Percentiles rank a stretch among this genome's conserved stretches.
These are phyloP conservation scores for Protomyces lactucae-debilis DNA, from an alignment of 1,139 yeast species.

Conservation along the genomic window DNA sequence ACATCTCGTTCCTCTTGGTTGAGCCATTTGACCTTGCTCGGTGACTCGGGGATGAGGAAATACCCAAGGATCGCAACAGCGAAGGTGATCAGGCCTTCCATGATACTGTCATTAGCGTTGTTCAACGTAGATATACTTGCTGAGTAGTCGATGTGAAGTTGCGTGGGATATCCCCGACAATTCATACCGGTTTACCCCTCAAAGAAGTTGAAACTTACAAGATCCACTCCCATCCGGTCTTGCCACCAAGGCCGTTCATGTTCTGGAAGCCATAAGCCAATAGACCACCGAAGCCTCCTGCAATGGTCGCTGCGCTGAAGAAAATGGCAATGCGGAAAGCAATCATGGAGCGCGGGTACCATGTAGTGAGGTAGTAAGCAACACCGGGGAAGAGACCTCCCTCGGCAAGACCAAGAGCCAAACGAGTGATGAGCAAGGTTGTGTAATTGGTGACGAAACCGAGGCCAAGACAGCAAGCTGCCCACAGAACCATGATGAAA, in stretches of 20 bases:
- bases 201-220: slow-evolving; percentile 34
- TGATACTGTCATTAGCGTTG: slow-evolving; percentile 41
- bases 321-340: slow-evolving; percentile 65
- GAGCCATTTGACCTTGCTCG: slow-evolving; percentile 54
- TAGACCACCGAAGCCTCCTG: slow-evolving; percentile 80
- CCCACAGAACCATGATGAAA: not conserved
- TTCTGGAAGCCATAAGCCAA: slow-evolving; percentile 44
- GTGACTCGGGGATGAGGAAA: slow-evolving; percentile 68
- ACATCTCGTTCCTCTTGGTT: slow-evolving; percentile 39
- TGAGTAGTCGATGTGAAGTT: too few species aligned
- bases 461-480: slow-evolving; percentile 37
- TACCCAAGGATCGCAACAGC: slow-evolving; percentile 58
- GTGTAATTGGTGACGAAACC: slow-evolving; percentile 59
- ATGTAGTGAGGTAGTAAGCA: slow-evolving; percentile 33
- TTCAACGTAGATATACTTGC: too few species aligned
- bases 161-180: too few species aligned
- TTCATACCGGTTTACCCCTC: too few species aligned
- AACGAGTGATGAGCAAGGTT: slow-evolving; percentile 54
- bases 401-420: slow-evolving; percentile 57
- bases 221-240: slow-evolving; percentile 48
- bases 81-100: slow-evolving; percentile 67
- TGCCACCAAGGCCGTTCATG: slow-evolving; percentile 44
- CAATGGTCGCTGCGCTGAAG: slow-evolving; percentile 63
- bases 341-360: slow-evolving; percentile 56
- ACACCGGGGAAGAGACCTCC: slow-evolving; percentile 58